Conservation (phyloP, 192 early-diverging fungal genomes). For the Paraglomus occultum region DNA sequence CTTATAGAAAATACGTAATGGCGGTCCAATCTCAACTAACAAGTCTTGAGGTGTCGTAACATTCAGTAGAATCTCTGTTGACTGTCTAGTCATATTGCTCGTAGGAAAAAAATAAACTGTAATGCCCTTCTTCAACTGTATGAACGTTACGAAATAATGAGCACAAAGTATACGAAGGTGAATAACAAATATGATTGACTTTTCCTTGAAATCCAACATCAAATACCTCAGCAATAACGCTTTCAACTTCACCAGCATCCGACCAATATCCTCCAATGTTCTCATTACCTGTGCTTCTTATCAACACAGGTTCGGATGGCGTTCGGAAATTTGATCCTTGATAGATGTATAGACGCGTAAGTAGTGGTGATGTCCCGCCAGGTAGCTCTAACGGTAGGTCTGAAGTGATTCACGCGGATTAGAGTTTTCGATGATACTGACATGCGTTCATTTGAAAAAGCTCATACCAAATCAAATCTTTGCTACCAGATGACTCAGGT, state of each 20-base stretch:
- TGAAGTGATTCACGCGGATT: background rate
- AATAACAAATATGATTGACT: conserved; percentile 6
- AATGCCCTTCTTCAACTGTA: conserved; percentile 25
- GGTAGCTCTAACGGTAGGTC: conserved; percentile 71
- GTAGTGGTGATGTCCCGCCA: conserved; percentile 71
- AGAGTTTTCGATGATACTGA: background rate
- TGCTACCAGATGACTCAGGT: conserved; percentile 48
- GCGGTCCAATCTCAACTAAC: conserved; percentile 65
- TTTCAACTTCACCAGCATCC: conserved; percentile 44
- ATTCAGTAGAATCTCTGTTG: conserved; percentile 41
- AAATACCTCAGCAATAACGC: conserved; percentile 52
- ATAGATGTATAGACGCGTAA: conserved; percentile 59
- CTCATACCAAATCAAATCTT: background rate
- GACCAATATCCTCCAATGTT: conserved; percentile 38
- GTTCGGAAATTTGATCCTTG: conserved; percentile 52
- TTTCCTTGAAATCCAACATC: too few relatives aligned
- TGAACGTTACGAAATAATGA: too few relatives aligned
- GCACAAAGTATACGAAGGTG: too few relatives aligned
- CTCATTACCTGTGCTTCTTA: conserved; percentile 36
- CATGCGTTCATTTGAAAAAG: background rate
- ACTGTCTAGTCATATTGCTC: conserved; percentile 7
- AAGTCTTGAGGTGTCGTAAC: conserved; percentile 68
- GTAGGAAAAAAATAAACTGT: conserved; percentile 15
- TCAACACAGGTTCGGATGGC: conserved; percentile 41
- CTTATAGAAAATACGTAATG: conserved; percentile 60